These are phyloP conservation scores for Pseudopithomyces chartarum DNA, from an alignment of 2,329 filamentous ascomycete genomes.

Conservation along the genomic window DNA sequence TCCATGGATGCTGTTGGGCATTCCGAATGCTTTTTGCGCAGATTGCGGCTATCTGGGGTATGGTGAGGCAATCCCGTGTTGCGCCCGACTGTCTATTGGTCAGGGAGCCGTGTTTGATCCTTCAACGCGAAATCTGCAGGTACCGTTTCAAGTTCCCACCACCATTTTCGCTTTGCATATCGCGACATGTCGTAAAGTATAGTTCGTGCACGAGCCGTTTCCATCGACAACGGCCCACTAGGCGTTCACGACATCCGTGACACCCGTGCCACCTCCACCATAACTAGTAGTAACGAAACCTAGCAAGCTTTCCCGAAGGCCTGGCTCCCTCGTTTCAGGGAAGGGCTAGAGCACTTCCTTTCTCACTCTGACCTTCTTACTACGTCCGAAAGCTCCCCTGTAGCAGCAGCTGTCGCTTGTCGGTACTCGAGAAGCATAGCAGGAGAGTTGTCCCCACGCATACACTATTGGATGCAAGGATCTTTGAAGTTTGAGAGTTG, in stretches of 20 bases:
- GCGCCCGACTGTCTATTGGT: constrained; percentile 14
- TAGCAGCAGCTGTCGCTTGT: constrained; percentile 5
- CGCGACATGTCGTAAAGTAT: neutral
- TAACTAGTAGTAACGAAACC: constrained; percentile 19
- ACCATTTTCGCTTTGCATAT: constrained; percentile 8
- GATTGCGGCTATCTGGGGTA: constrained; percentile 27
- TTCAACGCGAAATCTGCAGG: constrained; percentile 36
- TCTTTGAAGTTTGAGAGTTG: constrained; percentile 17
- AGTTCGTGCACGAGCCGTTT: constrained; percentile 5
- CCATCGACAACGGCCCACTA: constrained; percentile 10
- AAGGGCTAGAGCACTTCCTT: constrained; percentile 13
- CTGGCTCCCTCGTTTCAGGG: constrained; percentile 19
- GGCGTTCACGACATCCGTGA: constrained; percentile 4
- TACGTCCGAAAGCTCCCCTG: constrained; percentile 14
- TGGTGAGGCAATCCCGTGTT: constrained; percentile 16
- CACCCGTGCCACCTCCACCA: constrained; percentile 28
- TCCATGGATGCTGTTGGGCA: neutral
- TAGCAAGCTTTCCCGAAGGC: constrained; percentile 19
- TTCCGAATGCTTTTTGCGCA: constrained; percentile 5
- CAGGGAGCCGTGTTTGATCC: constrained; percentile 31
- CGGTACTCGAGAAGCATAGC: constrained; percentile 15
- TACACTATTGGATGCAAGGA: constrained; percentile 18
- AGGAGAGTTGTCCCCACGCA: constrained; percentile 13
- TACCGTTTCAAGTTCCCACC: constrained; percentile 34
- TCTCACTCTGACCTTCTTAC: constrained; percentile 2